Base-by-base conservation (phyloP, 768 basidiomycete genomes). In the Kwoniella shandongensis region DNA sequence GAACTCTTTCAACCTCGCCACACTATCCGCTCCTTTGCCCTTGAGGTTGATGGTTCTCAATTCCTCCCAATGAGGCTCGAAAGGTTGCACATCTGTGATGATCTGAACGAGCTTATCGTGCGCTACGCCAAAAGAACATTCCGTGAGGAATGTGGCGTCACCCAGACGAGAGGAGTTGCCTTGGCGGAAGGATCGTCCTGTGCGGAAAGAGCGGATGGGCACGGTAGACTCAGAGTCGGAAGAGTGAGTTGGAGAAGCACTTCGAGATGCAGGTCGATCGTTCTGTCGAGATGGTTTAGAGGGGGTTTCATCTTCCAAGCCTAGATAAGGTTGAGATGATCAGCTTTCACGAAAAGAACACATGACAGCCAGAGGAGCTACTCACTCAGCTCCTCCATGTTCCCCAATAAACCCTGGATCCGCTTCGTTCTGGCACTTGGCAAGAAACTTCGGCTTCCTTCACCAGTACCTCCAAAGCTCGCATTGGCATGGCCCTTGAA, bases 91-190 rank as follows among this genome's bases (percentile, higher is more conserved):
- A 68, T 97, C 92, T 40, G 93, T 97, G 70, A 99, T 90, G 67
- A 89, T 85, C 74, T 89, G 84, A 1, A 98, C 87, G 4, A 99
- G 83, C 42, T 84, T 83, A 73, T 97, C 94, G 67, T 90, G 89
- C n/a, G 91, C 83, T 41, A 97, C 86, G 15, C 84, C 91, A 73
- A 99, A 99, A 39, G 93, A 97, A 72, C 93, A 97, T 72, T 98
- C 93, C 11, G 94, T 98, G 62, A 98, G 80, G 79, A 87, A 94
- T 0, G 87, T 88, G 8, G 80, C 82, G 62, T 87, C 74, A 39
- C 65, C 70, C 11, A 51, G 29, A 8, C 59, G 44, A 11, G 57
- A 42, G 4, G 52, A 44, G 23, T 27, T 61, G 44, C 44, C 26
- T 54, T 54, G 47, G 13, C 56, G 61, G 63, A 59, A 75, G 78